Evolutionary conservation across 768 basidiomycete species (phyloP), one percentile per base, ranked within the genome.

Genomic region (Rhizopogon vinicolor): DNA sequence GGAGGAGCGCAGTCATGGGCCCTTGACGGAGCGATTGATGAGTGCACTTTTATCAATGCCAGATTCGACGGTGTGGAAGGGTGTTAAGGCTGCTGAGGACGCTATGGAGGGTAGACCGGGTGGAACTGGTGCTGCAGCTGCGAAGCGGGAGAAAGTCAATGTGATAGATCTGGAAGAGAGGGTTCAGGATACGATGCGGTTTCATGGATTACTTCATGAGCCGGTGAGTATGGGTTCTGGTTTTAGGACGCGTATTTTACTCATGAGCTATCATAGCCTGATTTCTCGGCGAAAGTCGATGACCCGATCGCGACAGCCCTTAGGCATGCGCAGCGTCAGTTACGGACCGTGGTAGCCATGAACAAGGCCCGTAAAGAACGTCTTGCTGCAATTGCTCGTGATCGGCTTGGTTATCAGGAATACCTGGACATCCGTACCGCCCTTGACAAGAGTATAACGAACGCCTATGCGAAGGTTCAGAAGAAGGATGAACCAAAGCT

Each of bases 261-360:
- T 72, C 4, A 51, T 3, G 19, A 41, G 33, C 44, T 56, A 51
- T 43, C 60, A 25, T 58, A 90, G 88, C 87, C 88, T 45, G 84
- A 91, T 67, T 91, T 82, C 63, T 75, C 82, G 22, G 78, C 84
- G 44, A 84, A 87, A 57, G 88, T 94, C 39, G 96, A 98, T 66
- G 97, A 99, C 69, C 94, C 95, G 33, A 91, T 99, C 48, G 87
- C 94, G 7, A 85, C 90, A 2, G 89, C 92, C 1, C 81, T 99
- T 1, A 88, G 96, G 3, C 86, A 91, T 42, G 90, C 92, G 16
- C 97, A 99, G 67, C 74, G 79, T 13, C 84, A 93, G 60, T 79
- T 99, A 5, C 83, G 88, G 9, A 75, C 74, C 6, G 89, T 98
- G 48, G 77, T 89, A 2, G 80, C 85, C 8, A 79, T 84, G 55